These are phyloP conservation scores for Pleurotus pulmonarius DNA, from an alignment of 768 basidiomycete species.

Conservation along the genomic window DNA sequence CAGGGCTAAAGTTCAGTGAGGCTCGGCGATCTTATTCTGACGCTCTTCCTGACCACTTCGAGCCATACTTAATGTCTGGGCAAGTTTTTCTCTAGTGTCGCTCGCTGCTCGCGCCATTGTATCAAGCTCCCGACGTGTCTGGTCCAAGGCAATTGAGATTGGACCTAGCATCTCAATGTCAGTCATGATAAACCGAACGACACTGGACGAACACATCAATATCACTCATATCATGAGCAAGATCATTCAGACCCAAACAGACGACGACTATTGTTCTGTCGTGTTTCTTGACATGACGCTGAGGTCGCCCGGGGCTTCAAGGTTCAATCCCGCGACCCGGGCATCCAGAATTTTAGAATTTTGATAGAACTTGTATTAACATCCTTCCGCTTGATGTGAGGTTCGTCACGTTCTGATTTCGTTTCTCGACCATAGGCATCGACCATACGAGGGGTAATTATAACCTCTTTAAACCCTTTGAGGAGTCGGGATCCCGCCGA, in stretches of 20 bases:
- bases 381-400: conserved; percentile 15
- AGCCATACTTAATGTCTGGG: conserved; percentile 34
- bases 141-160: conserved; percentile 32
- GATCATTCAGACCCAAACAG: conserved; percentile 51
- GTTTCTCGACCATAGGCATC: conserved; percentile 65
- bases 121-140: conserved; percentile 45
- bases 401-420: not conserved
- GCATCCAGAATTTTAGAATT: conserved; percentile 69
- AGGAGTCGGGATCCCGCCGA: conserved; percentile 8
- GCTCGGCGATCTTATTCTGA: conserved; percentile 29
- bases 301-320: conserved; percentile 23
- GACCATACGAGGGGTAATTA: conserved; percentile 60
- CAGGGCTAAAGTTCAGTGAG: not conserved
- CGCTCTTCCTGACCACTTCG: conserved; percentile 30
- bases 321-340: conserved; percentile 37
- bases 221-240: conserved; percentile 53
- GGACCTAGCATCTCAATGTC: conserved; percentile 25
- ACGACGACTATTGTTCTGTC: conserved; percentile 35
- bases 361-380: conserved; percentile 30
- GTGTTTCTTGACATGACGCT: conserved; percentile 15
- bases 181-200: too few species aligned
- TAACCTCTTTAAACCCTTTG: conserved; percentile 39
- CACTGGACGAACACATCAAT: conserved; percentile 45
- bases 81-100: conserved; percentile 42
- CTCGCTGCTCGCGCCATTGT: conserved; percentile 51